These are phyloP conservation scores for Obba rivulosa DNA, from an alignment of 768 basidiomycete genomes.

Conservation along the genomic window DNA sequence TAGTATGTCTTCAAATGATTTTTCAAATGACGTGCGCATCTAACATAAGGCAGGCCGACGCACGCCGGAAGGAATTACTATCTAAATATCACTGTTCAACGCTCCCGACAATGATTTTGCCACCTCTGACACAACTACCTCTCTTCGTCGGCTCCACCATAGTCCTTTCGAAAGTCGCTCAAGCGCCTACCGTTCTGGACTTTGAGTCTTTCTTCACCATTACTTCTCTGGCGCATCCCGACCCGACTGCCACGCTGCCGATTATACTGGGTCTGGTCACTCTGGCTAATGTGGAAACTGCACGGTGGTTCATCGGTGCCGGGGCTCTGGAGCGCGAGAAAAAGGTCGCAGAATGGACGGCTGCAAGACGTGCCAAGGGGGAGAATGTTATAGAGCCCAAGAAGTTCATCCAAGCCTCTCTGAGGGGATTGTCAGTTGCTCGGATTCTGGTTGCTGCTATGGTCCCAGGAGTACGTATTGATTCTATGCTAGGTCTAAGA, in stretches of 20 bases:
- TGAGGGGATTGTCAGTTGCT: conserved; percentile 55
- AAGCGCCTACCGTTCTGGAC: conserved; percentile 61
- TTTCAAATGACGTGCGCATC: background rate
- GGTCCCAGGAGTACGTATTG: conserved; percentile 59
- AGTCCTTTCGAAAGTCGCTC: conserved; percentile 48
- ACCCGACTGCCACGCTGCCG: conserved; percentile 65
- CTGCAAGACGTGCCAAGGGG: conserved; percentile 36
- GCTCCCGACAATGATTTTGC: conserved; percentile 49
- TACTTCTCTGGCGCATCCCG: conserved; percentile 62
- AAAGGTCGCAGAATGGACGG: conserved; percentile 42
- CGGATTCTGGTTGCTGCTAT: conserved; percentile 65
- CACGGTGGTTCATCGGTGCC: conserved; percentile 65
- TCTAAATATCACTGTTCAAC: conserved; percentile 54
- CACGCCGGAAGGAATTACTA: conserved; percentile 55
- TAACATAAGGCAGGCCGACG: conserved; percentile 37
- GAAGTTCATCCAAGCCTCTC: conserved; percentile 46
- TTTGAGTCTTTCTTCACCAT: conserved; percentile 75
- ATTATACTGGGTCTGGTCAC: conserved; percentile 69
- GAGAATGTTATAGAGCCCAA: conserved; percentile 41
- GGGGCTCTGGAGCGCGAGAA: conserved; percentile 48
- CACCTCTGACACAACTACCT: conserved; percentile 64
- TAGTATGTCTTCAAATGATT: conserved; percentile 34
- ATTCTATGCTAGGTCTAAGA: conserved; percentile 6
- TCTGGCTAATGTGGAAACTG: conserved; percentile 75
- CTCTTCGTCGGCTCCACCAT: conserved; percentile 65